Conservation (phyloP, 1,284 basidiomycete species). For the Rhodotorula sp. region DNA sequence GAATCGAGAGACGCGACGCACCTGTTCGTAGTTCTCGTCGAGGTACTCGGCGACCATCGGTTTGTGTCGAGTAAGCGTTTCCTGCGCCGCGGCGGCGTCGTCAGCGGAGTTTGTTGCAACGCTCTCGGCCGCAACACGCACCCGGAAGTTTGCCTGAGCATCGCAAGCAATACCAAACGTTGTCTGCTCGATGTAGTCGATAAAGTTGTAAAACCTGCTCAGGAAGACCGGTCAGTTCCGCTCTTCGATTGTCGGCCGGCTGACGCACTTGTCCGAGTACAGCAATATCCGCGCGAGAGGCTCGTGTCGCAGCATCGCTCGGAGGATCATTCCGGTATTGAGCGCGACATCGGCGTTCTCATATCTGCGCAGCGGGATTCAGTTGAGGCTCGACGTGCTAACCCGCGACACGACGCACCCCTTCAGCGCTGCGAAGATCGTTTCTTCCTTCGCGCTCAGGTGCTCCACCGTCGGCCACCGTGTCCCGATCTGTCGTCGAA, state of each 20-base stretch:
- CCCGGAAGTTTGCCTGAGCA: conserved; percentile 91
- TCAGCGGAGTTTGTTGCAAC: too few relatives aligned
- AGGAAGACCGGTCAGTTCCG: background rate
- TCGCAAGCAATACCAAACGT: conserved; percentile 98
- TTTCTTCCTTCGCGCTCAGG: conserved; percentile 75
- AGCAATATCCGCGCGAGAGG: conserved; percentile 84
- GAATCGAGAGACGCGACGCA: conserved; percentile 50
- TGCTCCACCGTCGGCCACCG: conserved; percentile 95
- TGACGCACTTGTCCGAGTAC: conserved; percentile 80
- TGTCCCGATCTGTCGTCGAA: conserved; percentile 88
- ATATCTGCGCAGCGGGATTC: conserved; percentile 60
- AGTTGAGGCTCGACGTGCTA: too few relatives aligned
- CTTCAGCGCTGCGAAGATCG: conserved; percentile 81
- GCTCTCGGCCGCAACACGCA: too few relatives aligned
- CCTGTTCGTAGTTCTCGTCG: conserved; percentile 92
- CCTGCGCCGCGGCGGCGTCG: conserved; percentile 50
- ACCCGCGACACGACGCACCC: too few relatives aligned
- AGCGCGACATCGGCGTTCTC: conserved; percentile 91
- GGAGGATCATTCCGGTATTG: conserved; percentile 96
- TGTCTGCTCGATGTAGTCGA: conserved; percentile 93
- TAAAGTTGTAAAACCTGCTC: conserved; percentile 89
- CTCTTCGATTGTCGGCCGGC: too few relatives aligned
- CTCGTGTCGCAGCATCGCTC: conserved; percentile 96
- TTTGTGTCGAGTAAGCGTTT: conserved; percentile 92
- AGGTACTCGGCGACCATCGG: conserved; percentile 94